Conservation (phyloP, 1,284 basidiomycete species). For the Boletus semigastroideus region DNA sequence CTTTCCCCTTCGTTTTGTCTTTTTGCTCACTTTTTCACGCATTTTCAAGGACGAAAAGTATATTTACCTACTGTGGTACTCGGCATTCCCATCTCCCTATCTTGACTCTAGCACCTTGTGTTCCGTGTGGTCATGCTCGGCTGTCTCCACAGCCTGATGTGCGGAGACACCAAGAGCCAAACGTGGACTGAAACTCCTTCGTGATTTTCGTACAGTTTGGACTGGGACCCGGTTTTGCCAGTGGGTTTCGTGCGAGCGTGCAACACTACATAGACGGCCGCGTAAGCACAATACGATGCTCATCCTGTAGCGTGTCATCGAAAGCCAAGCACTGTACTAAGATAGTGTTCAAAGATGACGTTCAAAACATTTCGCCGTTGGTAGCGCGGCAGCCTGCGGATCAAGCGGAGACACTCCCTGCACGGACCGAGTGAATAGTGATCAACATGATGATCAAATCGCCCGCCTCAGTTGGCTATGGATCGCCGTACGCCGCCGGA, state of each 20-base stretch:
- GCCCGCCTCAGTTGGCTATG: background rate
- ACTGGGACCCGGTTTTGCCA: background rate
- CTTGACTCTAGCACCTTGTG: background rate
- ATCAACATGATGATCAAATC: background rate
- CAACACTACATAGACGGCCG: background rate
- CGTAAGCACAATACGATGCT: background rate
- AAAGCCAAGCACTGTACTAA: background rate
- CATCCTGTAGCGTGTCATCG: background rate
- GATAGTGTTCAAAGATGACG: background rate
- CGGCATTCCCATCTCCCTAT: background rate
- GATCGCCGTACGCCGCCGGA: background rate
- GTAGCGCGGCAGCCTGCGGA: constrained; percentile 4
- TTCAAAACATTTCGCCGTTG: background rate
- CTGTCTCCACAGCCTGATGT: background rate
- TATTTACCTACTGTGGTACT: background rate
- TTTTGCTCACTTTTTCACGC: background rate
- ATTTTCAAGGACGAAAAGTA: constrained; percentile 1
- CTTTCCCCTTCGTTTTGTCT: constrained; percentile 18
- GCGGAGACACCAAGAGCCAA: background rate
- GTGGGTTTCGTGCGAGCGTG: background rate
- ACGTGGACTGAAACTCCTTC: background rate
- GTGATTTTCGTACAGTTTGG: background rate
- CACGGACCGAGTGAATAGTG: background rate
- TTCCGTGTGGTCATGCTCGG: background rate
- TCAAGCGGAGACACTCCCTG: constrained; percentile 2